Percentiles rank a stretch among this genome's conserved stretches.
Conservation (phyloP, 2,329 filamentous ascomycete species). For the Gaeumannomyces tritici region DNA sequence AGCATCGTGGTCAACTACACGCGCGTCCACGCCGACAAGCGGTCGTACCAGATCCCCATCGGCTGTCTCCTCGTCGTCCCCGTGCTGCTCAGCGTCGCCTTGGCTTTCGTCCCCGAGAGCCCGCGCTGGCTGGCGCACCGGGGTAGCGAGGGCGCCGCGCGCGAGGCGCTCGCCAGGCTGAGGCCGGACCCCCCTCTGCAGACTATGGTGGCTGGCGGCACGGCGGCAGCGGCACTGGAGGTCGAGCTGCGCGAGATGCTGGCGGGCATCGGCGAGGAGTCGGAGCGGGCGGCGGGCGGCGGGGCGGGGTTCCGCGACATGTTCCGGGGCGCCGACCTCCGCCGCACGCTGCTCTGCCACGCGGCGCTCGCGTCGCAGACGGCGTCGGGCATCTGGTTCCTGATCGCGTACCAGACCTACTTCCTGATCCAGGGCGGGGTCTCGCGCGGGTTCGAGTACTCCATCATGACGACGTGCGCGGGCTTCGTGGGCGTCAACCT, state of each 20-base stretch:
- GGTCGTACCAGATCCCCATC: constrained; percentile 10
- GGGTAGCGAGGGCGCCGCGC: constrained; percentile 11
- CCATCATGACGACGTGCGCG: constrained; percentile 22
- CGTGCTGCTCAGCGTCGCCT: constrained; percentile 4
- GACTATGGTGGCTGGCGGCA: background rate
- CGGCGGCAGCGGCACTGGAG: constrained; percentile 3
- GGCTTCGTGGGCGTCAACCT: constrained; percentile 20
- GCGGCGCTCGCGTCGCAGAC: constrained; percentile 9
- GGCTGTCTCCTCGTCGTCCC: constrained; percentile 11
- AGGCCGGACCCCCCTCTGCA: constrained; percentile 9
- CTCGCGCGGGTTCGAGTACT: constrained; percentile 19
- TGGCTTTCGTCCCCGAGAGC: constrained; percentile 11
- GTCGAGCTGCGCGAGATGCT: constrained; percentile 13
- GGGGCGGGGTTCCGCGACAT: constrained; percentile 12
- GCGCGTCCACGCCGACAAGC: background rate
- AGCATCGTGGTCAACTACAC: constrained; percentile 12
- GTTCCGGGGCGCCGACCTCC: constrained; percentile 12
- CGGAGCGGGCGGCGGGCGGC: constrained; percentile 9
- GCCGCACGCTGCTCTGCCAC: constrained; percentile 13
- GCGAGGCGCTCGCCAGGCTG: constrained; percentile 10
- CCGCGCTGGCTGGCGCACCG: constrained; percentile 12
- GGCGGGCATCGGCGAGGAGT: constrained; percentile 10
- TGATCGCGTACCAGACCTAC: constrained; percentile 19
- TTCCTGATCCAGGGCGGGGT: constrained; percentile 22
- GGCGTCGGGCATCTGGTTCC: constrained; percentile 11